Percentiles rank a stretch among this genome's conserved stretches.
Conservation (phyloP, 768 basidiomycete species). For the Tubosaeta sp. region DNA sequence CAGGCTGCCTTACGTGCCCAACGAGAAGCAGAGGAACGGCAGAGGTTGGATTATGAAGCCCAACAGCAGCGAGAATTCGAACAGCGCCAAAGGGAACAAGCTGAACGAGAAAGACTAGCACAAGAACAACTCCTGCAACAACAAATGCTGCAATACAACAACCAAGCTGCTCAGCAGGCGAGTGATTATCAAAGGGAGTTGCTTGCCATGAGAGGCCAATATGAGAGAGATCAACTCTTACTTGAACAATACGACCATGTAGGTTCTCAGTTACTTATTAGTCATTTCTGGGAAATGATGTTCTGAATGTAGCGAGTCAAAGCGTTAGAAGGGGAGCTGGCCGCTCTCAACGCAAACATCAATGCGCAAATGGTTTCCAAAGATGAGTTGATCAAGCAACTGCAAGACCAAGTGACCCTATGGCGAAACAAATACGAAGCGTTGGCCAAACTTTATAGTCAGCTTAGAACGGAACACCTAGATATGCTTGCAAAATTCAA, state of each 20-base stretch:
- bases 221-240: conserved; percentile 96
- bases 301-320: conserved; percentile 72
- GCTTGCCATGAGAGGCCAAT: conserved; percentile 92
- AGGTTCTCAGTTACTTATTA: conserved; percentile 9
- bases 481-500: conserved; percentile 98
- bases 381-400: conserved; percentile 91
- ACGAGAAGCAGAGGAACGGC: conserved; percentile 78
- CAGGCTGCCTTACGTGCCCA: conserved; percentile 82
- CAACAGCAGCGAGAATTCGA: conserved; percentile 88
- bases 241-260: conserved; percentile 97
- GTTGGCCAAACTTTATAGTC: conserved; percentile 96
- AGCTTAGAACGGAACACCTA: conserved; percentile 93
- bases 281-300: conserved; percentile 5
- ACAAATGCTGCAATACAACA: conserved; percentile 77
- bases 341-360: conserved; percentile 68
- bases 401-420: conserved; percentile 93
- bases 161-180: conserved; percentile 69
- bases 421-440: conserved; percentile 99
- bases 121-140: conserved; percentile 86
- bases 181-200: conserved; percentile 87
- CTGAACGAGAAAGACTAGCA: conserved; percentile 80
- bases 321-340: conserved; percentile 87
- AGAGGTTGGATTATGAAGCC: conserved; percentile 70
- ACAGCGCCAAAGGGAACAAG: conserved; percentile 80
- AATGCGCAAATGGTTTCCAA: conserved; percentile 85